Percentiles rank a stretch among this genome's conserved stretches.
phyloP scores from a whole-genome alignment of 192 early-diverging fungal genomes.

The Backusella morwellensis region DNA sequence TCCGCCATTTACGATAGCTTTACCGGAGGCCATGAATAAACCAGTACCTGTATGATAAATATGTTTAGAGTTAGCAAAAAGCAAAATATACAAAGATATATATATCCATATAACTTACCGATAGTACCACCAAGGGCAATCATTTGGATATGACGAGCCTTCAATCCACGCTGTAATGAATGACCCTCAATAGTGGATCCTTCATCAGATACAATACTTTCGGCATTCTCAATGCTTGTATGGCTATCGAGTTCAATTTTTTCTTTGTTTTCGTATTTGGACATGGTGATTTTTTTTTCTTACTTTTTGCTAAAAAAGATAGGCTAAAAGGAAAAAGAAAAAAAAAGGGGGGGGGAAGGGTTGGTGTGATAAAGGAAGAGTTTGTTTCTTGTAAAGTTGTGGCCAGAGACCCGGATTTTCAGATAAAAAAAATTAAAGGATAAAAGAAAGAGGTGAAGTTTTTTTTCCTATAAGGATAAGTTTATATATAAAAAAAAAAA shows the following conservation, averaged over 20 bases:
- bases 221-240: background rate
- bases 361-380: background rate
- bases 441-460: background rate
- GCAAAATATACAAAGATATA: background rate
- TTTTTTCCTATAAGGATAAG: background rate
- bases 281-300: background rate
- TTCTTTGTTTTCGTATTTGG: slow-evolving; percentile 7
- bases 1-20: slow-evolving; percentile 62
- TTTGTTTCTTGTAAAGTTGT: slow-evolving; percentile 5
- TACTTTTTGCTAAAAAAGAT: background rate
- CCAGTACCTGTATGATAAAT: slow-evolving; percentile 52
- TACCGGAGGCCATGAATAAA: slow-evolving; percentile 71
- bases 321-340: background rate
- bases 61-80: background rate
- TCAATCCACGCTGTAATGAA: slow-evolving; percentile 14
- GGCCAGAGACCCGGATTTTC: slow-evolving; percentile 31
- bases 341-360: background rate
- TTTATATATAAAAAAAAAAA: too few species aligned
- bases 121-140: slow-evolving; percentile 30
- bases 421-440: background rate
- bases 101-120: background rate
- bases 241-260: slow-evolving; percentile 5
- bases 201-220: slow-evolving; percentile 4
- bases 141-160: slow-evolving; percentile 35
- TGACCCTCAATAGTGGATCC: background rate